phyloP scores from a whole-genome alignment of 345 rosid species.

The Euphorbia peplus region DNA sequence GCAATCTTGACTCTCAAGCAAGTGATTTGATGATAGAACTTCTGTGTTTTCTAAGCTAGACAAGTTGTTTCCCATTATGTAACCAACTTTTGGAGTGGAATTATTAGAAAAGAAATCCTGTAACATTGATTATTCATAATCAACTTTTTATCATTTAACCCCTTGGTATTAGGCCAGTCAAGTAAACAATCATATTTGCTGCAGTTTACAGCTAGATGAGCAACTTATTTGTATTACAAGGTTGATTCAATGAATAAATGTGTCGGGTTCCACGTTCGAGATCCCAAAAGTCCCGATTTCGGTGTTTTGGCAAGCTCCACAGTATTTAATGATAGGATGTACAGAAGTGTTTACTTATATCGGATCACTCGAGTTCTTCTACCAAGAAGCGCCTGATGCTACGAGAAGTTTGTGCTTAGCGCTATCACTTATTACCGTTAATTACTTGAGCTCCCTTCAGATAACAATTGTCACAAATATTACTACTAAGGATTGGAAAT shows the following conservation, averaged over 20 bases:
- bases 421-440: slow-evolving; percentile 27
- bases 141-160: too few species aligned
- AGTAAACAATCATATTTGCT: slow-evolving; percentile 32
- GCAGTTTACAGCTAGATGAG: slow-evolving; percentile 38
- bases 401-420: slow-evolving; percentile 52
- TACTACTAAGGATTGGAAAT: slow-evolving; percentile 28
- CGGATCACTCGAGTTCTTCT: slow-evolving; percentile 49
- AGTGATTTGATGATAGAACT: too few species aligned
- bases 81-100: neutral
- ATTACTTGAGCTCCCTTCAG: slow-evolving; percentile 37
- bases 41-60: neutral
- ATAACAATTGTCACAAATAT: slow-evolving; percentile 28
- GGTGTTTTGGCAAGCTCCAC: slow-evolving; percentile 52
- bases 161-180: too few species aligned
- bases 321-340: slow-evolving; percentile 46
- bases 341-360: slow-evolving; percentile 49
- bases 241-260: slow-evolving; percentile 30
- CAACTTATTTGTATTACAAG: slow-evolving; percentile 39
- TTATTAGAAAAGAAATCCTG: neutral
- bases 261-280: slow-evolving; percentile 22
- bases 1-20: too few species aligned
- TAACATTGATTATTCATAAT: too few species aligned
- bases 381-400: slow-evolving; percentile 54
- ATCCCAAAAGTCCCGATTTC: slow-evolving; percentile 35
- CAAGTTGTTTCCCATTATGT: neutral